Base-by-base conservation (phyloP, 495 filamentous ascomycete genomes). In the Schizothecium vesticola region DNA sequence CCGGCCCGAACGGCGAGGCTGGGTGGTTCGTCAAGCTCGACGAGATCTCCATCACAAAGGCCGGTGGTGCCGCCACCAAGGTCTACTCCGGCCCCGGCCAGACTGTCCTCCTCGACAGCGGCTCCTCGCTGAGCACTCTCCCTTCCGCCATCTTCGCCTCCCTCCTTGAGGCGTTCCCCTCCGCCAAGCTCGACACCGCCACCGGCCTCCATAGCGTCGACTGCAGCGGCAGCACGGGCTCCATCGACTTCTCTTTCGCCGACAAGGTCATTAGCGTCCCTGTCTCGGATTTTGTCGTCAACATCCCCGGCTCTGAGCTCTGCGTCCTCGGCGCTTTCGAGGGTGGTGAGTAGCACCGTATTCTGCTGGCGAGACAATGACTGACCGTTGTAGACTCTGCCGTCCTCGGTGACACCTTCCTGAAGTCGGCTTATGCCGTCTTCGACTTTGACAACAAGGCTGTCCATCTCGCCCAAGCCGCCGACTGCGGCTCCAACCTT, bases 401-500 rank as follows among this genome's bases (percentile, higher is more conserved):
- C 6, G 56, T 59, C 3, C 56, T 59, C 13, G 56, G 56, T 25
- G 56, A 59, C 13, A 59, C 43, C 43, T 43, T 58, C 26, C 19
- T 28, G 6, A 8, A 16, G 43, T 64, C 16, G 23, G n/a, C 22
- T 1, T n/a, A 31, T 55, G 69, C 69, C 19, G 72, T 73, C 26
- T 73, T 66, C 33, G 72, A 73, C 61, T 71, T 67, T 67, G 67
- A 56, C 64, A 73, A 73, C 57, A n/a, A 43, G 24, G 68, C 68
- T 12, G 24, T 73, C 16, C 72, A 71, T 31, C 25, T 73, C 24
- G 72, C 72, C 19, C 73, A 76, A 59, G 64, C 59, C 19, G 72
- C 68, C 23, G 58, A 77, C 65, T 80, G 78, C 56, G 76, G 75
- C 2, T 67, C 64, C 5, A 75, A 77, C 63, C 61, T 80, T 21